These are phyloP conservation scores for Clonostachys rhizophaga DNA, from an alignment of 2,329 filamentous ascomycete species.

Conservation along the genomic window DNA sequence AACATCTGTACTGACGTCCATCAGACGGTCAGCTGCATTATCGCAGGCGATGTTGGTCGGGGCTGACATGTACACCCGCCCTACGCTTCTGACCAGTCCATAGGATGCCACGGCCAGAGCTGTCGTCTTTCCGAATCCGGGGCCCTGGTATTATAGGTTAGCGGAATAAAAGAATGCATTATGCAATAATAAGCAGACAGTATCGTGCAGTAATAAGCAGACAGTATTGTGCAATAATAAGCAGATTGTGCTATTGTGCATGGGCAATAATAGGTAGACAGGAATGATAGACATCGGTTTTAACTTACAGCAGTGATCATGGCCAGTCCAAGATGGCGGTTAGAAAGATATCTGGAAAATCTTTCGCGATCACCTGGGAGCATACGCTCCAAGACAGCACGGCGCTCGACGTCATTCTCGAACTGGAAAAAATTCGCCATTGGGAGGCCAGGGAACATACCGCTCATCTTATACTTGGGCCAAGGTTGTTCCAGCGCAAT, in stretches of 20 bases:
- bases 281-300: not conserved
- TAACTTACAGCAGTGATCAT: conserved; percentile 1
- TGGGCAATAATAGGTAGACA: not conserved
- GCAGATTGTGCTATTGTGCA: too few relatives aligned
- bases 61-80: conserved; percentile 5
- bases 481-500: too few relatives aligned
- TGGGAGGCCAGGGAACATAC: too few relatives aligned
- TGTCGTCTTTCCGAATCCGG: conserved; percentile 7
- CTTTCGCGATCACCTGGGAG: not conserved
- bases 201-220: too few relatives aligned
- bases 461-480: too few relatives aligned
- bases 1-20: not conserved
- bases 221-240: too few relatives aligned
- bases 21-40: conserved; percentile 7
- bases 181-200: too few relatives aligned
- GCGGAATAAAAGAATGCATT: not conserved
- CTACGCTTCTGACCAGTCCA: conserved; percentile 3
- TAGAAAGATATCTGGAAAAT: not conserved
- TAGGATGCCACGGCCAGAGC: conserved; percentile 1
- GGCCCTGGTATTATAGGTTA: not conserved
- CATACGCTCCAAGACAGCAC: too few relatives aligned
- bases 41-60: conserved; percentile 7
- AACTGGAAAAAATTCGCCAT: too few relatives aligned
- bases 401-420: too few relatives aligned
- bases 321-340: not conserved